Conservation (phyloP, 441 rosid genomes). For the Arabidopsis lyrata region DNA sequence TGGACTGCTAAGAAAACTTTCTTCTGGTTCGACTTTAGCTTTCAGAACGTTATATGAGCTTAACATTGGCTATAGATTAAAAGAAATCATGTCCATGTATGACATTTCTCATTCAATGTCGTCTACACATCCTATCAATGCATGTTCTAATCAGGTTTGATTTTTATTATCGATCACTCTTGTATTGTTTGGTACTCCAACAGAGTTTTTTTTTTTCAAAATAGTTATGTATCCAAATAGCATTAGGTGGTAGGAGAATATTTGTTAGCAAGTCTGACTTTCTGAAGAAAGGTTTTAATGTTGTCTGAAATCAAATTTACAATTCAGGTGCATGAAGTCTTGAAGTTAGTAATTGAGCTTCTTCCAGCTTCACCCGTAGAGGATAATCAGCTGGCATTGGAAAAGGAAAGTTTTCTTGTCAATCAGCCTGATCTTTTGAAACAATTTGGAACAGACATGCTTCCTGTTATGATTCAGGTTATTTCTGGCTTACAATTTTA, state of each 20-base stretch:
- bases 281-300: neutral
- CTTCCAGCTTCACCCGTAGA: slow-evolving; percentile 66
- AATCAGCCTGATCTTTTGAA: slow-evolving; percentile 71
- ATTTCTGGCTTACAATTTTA: slow-evolving; percentile 31
- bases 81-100: slow-evolving; percentile 74
- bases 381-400: slow-evolving; percentile 57
- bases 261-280: neutral
- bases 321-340: slow-evolving; percentile 82
- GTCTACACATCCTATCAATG: slow-evolving; percentile 64
- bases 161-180: slow-evolving; percentile 24
- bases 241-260: slow-evolving; percentile 5
- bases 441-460: slow-evolving; percentile 68
- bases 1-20: slow-evolving; percentile 85
- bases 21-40: slow-evolving; percentile 79
- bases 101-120: slow-evolving; percentile 80
- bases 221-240: slow-evolving; percentile 24
- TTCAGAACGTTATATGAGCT: slow-evolving; percentile 86
- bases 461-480: slow-evolving; percentile 90
- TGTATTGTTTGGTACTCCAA: slow-evolving; percentile 9
- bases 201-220: neutral
- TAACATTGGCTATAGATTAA: slow-evolving; percentile 74
- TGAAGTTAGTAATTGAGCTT: slow-evolving; percentile 89
- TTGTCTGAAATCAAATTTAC: slow-evolving; percentile 32
- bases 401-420: slow-evolving; percentile 69
- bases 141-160: slow-evolving; percentile 81